These are phyloP conservation scores for Leccinum barrowsii DNA, from an alignment of 768 basidiomycete genomes.

Conservation along the genomic window DNA sequence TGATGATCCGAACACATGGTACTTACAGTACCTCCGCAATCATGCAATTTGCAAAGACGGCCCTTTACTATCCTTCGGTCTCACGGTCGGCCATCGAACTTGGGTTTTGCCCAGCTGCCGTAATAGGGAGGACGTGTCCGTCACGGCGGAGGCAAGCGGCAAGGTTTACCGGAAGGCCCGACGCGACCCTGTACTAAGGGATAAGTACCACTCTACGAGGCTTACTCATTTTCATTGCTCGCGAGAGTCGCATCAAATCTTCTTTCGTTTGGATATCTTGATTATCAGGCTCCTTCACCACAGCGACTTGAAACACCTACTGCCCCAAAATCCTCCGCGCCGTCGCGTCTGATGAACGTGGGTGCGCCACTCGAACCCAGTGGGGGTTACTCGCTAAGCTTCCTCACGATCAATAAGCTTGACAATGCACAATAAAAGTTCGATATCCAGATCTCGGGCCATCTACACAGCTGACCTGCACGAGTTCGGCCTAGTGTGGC, in stretches of 20 bases:
- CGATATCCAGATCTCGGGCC: neutral
- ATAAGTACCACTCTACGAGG: neutral
- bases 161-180: neutral
- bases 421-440: neutral
- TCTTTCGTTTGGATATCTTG: neutral
- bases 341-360: neutral
- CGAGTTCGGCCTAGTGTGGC: neutral
- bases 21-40: neutral
- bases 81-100: neutral
- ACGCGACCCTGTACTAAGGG: neutral
- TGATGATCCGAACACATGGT: neutral
- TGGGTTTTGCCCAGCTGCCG: neutral
- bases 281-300: neutral
- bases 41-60: neutral
- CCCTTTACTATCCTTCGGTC: neutral
- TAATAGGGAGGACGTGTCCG: neutral
- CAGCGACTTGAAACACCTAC: neutral
- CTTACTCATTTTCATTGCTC: neutral
- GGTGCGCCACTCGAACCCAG: neutral
- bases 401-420: neutral
- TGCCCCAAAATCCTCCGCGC: neutral
- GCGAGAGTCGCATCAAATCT: neutral
- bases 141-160: neutral
- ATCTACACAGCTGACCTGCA: neutral
- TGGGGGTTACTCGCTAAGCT: neutral